phyloP scores from a whole-genome alignment of 108 stramenopile genomes.

The Aureococcus anophagefferens region DNA sequence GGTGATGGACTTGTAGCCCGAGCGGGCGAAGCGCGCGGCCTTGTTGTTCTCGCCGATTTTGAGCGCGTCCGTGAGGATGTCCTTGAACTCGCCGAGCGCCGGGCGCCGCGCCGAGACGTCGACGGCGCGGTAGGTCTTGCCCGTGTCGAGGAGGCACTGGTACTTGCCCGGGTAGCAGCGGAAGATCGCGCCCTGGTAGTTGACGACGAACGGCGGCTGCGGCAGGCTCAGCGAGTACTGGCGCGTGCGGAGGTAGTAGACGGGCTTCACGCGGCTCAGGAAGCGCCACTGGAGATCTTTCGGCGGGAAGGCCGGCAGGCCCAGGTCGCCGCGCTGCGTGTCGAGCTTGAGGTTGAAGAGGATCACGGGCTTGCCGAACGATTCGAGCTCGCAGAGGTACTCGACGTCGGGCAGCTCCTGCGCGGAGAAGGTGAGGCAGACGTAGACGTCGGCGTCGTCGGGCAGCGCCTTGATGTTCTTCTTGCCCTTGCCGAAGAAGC shows the following conservation, averaged over 20 bases:
- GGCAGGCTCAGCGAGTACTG: slow-evolving; percentile 54
- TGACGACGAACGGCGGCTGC: slow-evolving; percentile 77
- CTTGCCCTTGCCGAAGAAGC: slow-evolving; percentile 62
- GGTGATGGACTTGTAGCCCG: slow-evolving; percentile 76
- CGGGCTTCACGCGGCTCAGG: slow-evolving; percentile 67
- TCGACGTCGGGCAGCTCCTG: slow-evolving; percentile 90
- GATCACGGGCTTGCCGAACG: slow-evolving; percentile 51
- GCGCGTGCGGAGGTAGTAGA: slow-evolving; percentile 81
- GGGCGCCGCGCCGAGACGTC: slow-evolving; percentile 54
- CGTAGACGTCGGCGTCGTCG: slow-evolving; percentile 64
- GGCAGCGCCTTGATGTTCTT: slow-evolving; percentile 54
- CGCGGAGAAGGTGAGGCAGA: slow-evolving; percentile 65
- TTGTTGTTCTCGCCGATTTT: slow-evolving; percentile 58
- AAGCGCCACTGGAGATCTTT: slow-evolving; percentile 84
- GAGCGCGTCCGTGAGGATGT: slow-evolving; percentile 71
- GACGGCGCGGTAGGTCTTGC: slow-evolving; percentile 63
- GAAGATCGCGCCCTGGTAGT: slow-evolving; percentile 86
- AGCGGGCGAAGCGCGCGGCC: slow-evolving; percentile 63
- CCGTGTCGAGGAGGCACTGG: slow-evolving; percentile 81
- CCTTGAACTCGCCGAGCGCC: slow-evolving; percentile 75
- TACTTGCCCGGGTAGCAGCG: slow-evolving; percentile 80
- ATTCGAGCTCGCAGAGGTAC: slow-evolving; percentile 45
- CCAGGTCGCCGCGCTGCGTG: slow-evolving; percentile 77
- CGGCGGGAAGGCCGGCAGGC: slow-evolving; percentile 75
- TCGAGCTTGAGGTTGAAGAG: slow-evolving; percentile 87